Percentiles rank a stretch among this genome's conserved stretches.
Evolutionary conservation across 2,329 filamentous ascomycete genomes (phyloP).

Genomic region (Penicillium paneum): DNA sequence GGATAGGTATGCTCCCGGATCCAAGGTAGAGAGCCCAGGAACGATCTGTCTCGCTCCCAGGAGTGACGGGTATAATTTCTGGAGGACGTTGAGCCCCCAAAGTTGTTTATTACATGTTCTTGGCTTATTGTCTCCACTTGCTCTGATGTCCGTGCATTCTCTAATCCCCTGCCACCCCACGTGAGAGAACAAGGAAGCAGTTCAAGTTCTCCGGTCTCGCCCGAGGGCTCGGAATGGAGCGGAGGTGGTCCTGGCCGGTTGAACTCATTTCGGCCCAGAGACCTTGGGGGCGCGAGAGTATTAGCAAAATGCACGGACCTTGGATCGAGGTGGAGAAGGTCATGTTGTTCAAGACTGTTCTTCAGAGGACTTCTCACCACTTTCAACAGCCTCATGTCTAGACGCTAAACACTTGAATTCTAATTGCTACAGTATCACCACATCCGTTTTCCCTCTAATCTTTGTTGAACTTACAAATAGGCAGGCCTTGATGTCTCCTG

Average conservation of each 20-base stretch:
- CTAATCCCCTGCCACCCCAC: no score
- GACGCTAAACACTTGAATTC: neutral
- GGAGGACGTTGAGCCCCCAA: no score
- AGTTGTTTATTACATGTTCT: no score
- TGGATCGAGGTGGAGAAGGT: conserved; percentile 3
- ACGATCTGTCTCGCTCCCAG: no score
- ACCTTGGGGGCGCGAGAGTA: neutral
- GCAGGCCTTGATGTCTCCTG: neutral
- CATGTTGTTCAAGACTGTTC: neutral
- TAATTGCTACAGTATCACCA: neutral
- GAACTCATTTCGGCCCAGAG: neutral
- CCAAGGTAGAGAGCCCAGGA: no score
- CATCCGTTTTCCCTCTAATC: neutral
- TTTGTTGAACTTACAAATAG: neutral
- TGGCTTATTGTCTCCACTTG: no score
- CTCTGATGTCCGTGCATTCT: no score
- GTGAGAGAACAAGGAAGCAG: no score
- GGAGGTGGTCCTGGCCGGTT: neutral
- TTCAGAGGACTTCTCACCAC: neutral
- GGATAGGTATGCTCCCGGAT: no score
- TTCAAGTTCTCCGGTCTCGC: no score
- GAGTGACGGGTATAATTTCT: no score
- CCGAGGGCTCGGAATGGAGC: no score
- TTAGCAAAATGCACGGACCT: neutral
- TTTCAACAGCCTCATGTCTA: neutral